Evolutionary conservation across 345 rosid genomes (phyloP).

Genomic region (Gossypium stocksii): DNA sequence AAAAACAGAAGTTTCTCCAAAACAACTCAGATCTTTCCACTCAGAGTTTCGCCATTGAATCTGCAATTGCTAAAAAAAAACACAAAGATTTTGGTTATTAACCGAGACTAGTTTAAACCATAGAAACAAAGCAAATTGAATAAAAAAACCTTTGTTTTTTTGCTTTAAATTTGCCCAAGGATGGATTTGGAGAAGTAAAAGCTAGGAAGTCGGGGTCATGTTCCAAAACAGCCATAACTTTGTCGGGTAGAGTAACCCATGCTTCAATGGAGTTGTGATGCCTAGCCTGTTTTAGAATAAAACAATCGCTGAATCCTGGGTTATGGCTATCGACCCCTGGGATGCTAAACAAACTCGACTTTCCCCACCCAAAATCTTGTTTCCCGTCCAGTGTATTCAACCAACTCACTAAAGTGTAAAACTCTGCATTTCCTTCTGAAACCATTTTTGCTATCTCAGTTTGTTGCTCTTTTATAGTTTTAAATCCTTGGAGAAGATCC

Average conservation of each 20-base stretch:
- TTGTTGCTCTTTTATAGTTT: background rate
- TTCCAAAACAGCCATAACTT: background rate
- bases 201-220: background rate
- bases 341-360: background rate
- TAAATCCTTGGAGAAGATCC: background rate
- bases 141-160: no score
- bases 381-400: background rate
- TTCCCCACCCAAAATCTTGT: conserved; percentile 3
- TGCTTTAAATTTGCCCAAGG: no score
- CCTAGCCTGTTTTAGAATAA: background rate
- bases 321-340: background rate
- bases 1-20: no score
- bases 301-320: background rate
- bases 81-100: no score
- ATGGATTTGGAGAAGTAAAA: background rate
- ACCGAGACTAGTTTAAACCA: no score
- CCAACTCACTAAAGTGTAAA: background rate
- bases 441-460: background rate
- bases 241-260: background rate
- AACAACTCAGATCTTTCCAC: no score
- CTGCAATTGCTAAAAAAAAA: no score
- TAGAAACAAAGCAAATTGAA: no score
- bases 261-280: background rate
- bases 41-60: no score
- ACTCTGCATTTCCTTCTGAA: background rate